Base-by-base conservation (phyloP, 768 basidiomycete species). In the Lepiota brunneoincarnata region DNA sequence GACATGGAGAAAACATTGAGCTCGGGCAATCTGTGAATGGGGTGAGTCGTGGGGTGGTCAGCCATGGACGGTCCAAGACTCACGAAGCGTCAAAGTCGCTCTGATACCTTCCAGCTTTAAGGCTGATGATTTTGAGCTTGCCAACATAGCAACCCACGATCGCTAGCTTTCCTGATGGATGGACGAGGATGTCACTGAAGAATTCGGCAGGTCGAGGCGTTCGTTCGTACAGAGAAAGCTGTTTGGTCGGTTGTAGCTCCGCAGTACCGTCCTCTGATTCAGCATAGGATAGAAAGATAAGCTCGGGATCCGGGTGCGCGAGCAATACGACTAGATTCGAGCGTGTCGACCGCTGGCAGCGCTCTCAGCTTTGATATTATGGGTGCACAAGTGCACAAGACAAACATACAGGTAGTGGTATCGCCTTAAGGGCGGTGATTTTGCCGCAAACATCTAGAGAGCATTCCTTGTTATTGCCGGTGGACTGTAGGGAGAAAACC, bases 271-370 rank as follows among this genome's bases (percentile, higher is more conserved):
- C 59, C 50, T 63, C 65, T 31, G 72, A 64, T 35, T 75, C 71
- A 2, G 66, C 65, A 62, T 84, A 87, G 2, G 71, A 64, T 37
- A 93, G 71, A 58, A 91, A 74, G 34, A 91, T 67, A 11, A 92
- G 74, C 56, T 84, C 82, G 7, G 90, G 87, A 31, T 88, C 81
- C 1, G 90, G 89, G 60, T 91, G 89, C 55, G 88, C 88, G 0
- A 87, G 78, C 63, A 92, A 75, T 28, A 90, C 75, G 18, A 90
- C 65, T 12, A 92, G 61, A 62, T 83, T 83, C 24, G 75, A 75
- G 59, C 69, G 72, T 39, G 71, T 72, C 51, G 70, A 72, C 70
- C 64, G 57, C 57, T 59, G 36, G 20, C 36, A 38, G 21, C 49
- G 45, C 7, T 56, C 60, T 49, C 56, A 37, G 21, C 20, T 44